Base-by-base conservation (phyloP, 176 grass and related monocot genomes). In the Triticum turgidum region DNA sequence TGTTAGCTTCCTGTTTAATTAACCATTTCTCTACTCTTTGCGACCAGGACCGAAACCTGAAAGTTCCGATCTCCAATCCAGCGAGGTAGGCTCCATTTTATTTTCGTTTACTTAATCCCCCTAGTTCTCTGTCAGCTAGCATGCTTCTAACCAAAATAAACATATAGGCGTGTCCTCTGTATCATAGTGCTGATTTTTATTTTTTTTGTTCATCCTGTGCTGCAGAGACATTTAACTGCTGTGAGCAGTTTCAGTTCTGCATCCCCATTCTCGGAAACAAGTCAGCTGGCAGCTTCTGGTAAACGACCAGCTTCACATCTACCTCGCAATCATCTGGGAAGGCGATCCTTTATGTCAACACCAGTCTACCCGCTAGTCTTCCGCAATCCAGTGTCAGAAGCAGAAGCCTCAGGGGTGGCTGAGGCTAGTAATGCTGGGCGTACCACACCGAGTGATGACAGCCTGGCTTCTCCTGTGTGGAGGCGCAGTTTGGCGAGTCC, bases 281-380 rank as follows among this genome's bases (percentile, higher is more conserved):
- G 91, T 81, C 88, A 87, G 78, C 70, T 92, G 90, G 86, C 91
- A 32, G 92, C 93, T 45, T 86, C 91, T 54, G 90, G 93, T 85
- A 98, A 95, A 89, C 93, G 84, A 30, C 80, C 89, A 73, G 69
- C 70, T 11, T 83, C 80, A 32, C 82, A 92, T 65, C 88, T 82
- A 70, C 94, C 90, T 54, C 92, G 87, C 79, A 91, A 91, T 80
- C 88, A 92, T 85, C 74, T 90, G 56, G 90, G 92, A 9, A 92
- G 94, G 80, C 89, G 94, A 22, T 91, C 97, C 15, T 99, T 99
- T 75, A 96, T 96, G 90, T 99, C 97, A 70, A 99, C 96, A 77
- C 97, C 97, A 33, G 90, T 99, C 8, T 99, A 99, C 76, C 97
- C 97, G 3, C 86, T 99, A 72, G 85, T 94, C 39, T 96, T 96